Base-by-base conservation (phyloP, 371 early-diverging fungal species). In the Neoconidiobolus thromboides region DNA sequence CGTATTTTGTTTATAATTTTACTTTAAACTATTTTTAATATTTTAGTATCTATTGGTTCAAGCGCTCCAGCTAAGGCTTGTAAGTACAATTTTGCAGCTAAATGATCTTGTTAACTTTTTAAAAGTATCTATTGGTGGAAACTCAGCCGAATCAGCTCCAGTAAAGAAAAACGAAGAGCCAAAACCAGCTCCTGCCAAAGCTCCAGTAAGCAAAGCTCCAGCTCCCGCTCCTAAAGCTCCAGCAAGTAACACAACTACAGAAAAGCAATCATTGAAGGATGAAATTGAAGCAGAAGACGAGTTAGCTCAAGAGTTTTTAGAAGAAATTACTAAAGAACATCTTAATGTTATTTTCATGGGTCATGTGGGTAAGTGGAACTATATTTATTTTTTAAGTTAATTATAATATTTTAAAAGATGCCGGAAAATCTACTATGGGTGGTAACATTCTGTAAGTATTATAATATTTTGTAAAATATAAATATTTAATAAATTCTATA, bases 361-460 rank as follows among this genome's bases (percentile, higher is more conserved):
- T 50, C 99, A 99, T 81, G 99, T 99, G 67, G 80, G 80, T 80
- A 47, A 48, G 37, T 43, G 26, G 26, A 26, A 26, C 26, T 60
- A 39, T 10, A 60, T 50, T 37, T 48, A 15, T 58, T 48, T 38
- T 7, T 43, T 53, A 43, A 2, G 48, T 41, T 43, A 12, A 43
- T 61, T 60, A 43, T 37, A 43, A 54, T 41, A n/a, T 12, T 52
- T 14, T 57, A 41, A 12, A 62, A 80, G 99, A 99, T 83, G 98
- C 99, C 65, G 99, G 99, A 65, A 99, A 99, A 76, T 96, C 97
- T 3, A 99, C 99, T 49, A 90, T 98, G 83, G 96, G 98, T 66
- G 99, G 99, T 57, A 94, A 97, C 72, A 85, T 99, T 55, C 77
- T 99, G 75, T 86, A 76, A 64, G 71, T 65, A 52, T 12, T 9